phyloP scores from a whole-genome alignment of 2,329 filamentous ascomycete genomes.

The Talaromyces sp. region DNA sequence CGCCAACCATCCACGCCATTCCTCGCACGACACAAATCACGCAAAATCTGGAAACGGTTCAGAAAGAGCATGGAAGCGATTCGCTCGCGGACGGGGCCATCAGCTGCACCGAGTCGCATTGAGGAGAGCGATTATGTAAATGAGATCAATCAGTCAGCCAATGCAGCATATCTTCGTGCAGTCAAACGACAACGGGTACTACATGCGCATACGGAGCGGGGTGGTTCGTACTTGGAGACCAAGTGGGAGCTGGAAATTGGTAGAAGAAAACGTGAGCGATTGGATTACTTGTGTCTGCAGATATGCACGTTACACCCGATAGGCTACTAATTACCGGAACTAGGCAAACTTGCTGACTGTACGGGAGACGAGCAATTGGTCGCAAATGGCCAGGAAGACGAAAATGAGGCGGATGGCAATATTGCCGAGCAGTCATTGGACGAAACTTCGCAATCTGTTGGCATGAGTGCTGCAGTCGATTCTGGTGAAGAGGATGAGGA shows the following conservation, averaged over 20 bases:
- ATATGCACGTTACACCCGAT: conserved; percentile 10
- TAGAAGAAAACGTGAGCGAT: conserved; percentile 19
- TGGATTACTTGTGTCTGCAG: not conserved
- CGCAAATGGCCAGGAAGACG: not conserved
- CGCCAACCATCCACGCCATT: conserved; percentile 44
- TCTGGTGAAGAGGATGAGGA: conserved; percentile 6
- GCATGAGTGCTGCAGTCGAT: not conserved
- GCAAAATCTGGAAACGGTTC: conserved; percentile 48
- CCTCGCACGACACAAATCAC: conserved; percentile 37
- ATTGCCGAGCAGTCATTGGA: conserved; percentile 12
- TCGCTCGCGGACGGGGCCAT: conserved; percentile 23
- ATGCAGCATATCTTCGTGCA: conserved; percentile 30
- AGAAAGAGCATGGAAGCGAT: conserved; percentile 33
- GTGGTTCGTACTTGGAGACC: conserved; percentile 40
- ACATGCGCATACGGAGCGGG: conserved; percentile 22
- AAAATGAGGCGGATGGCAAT: conserved; percentile 6
- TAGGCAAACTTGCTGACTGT: conserved; percentile 15
- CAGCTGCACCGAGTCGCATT: conserved; percentile 14
- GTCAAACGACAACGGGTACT: conserved; percentile 36
- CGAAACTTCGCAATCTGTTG: conserved; percentile 1
- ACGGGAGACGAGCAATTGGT: conserved; percentile 2
- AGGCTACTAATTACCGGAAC: conserved; percentile 17
- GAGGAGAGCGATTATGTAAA: conserved; percentile 26
- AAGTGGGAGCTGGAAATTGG: conserved; percentile 38
- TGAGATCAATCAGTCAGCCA: conserved; percentile 34